Percentiles rank a stretch among this genome's conserved stretches.
phyloP scores from a whole-genome alignment of 2,329 filamentous ascomycete species.

The Xylaria sp. region DNA sequence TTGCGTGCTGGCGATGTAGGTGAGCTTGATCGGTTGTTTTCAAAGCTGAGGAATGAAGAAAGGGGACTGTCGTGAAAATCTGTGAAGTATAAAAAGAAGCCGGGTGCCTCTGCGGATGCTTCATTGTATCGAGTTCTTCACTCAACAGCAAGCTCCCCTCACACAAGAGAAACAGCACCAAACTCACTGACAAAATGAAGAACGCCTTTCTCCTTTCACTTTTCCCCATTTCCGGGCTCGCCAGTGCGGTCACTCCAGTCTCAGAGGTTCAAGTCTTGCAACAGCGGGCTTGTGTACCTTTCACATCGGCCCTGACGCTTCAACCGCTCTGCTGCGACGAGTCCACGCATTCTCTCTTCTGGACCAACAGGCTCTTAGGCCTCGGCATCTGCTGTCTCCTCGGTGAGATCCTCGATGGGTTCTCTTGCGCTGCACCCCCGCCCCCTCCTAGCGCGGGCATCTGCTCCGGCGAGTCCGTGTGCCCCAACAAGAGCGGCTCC shows the following conservation, averaged over 20 bases:
- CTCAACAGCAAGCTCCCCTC: conserved; percentile 12
- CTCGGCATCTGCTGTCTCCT: conserved; percentile 32
- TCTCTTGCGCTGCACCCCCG: conserved; percentile 19
- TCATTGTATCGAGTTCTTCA: not conserved
- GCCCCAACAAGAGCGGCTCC: conserved; percentile 19
- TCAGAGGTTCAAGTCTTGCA: conserved; percentile 9
- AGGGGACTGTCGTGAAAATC: not conserved
- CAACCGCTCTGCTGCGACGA: conserved; percentile 22
- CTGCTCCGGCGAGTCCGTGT: conserved; percentile 29
- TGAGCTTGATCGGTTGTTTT: not conserved
- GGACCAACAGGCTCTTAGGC: conserved; percentile 23
- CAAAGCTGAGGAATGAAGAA: not conserved
- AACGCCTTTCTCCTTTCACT: conserved; percentile 17
- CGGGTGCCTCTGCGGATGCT: not conserved
- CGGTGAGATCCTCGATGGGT: conserved; percentile 30
- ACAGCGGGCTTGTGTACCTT: conserved; percentile 17
- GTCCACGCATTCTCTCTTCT: conserved; percentile 27
- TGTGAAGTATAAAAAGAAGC: conserved; percentile 27
- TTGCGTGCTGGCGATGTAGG: not conserved
- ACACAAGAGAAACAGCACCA: conserved; percentile 1
- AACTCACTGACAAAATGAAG: conserved; percentile 27
- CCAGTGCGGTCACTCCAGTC: conserved; percentile 9
- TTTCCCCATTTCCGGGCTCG: conserved; percentile 24
- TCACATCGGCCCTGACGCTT: conserved; percentile 28
- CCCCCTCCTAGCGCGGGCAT: conserved; percentile 16